Base-by-base conservation (phyloP, 148 eudicot genomes). In the Diospyros kaki region DNA sequence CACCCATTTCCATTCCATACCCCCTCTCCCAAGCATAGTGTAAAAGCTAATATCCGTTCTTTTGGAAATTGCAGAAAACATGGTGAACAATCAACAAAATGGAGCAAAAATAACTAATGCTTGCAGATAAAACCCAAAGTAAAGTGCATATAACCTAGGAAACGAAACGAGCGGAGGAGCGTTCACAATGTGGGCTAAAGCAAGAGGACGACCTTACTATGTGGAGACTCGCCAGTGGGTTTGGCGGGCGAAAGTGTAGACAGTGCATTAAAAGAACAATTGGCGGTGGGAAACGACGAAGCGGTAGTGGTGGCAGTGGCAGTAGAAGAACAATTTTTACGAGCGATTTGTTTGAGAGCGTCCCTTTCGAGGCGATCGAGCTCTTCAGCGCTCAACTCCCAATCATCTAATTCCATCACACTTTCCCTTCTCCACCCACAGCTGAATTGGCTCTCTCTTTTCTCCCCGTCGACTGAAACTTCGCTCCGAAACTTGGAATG, bases 321-420 rank as follows among this genome's bases (percentile, higher is more conserved):
- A 56, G 83, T 71, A 46, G 86, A 68, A 39, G 88, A 76, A 10
- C 38, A 58, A 66, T 87, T 84, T 56, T 93, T 97, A 14, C 78
- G 86, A 63, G 98, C 90, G 80, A 94, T 83, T 81, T 86, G 91
- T 60, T 80, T 80, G 46, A 90, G 45, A 68, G 98, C 98, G 40
- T 92, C 87, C 77, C 85, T 80, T 76, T 94, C 98, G 0, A 94
- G 84, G 40, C 75, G 67, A 73, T 94, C 98, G 4, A 92, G 80
- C 14, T 89, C 85, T 65, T 90, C 98, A 0, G 85, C 84, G 71
- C 91, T 94, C 56, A 94, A 73, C 0, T 83, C 89, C 91, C 95
- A 94, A 11, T 87, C 96, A 64, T 87, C 94, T 69, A 76, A 14
- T 68, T 85, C 86, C 83, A 78, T 78, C 56, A 15, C 28, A 2